phyloP scores from a whole-genome alignment of 1,284 basidiomycete genomes.

The Ceratorhiza oryzae-sativae region DNA sequence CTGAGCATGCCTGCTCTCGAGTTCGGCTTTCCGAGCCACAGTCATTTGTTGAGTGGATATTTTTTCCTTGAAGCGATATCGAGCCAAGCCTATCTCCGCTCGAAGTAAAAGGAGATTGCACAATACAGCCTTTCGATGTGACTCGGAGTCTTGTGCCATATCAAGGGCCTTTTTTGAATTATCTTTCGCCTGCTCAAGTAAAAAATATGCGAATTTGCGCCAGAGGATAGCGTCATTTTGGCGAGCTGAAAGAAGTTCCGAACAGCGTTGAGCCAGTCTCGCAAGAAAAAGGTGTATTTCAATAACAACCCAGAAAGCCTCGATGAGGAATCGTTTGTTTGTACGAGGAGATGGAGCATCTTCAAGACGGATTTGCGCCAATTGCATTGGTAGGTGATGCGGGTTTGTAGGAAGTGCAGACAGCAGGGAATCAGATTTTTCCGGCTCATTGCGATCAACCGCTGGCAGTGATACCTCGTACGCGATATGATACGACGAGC shows the following conservation, averaged over 20 bases:
- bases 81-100: constrained; percentile 51
- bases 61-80: constrained; percentile 50
- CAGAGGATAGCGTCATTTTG: constrained; percentile 48
- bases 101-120: constrained; percentile 53
- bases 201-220: constrained; percentile 54
- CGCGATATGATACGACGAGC: constrained; percentile 59
- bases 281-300: constrained; percentile 56
- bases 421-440: constrained; percentile 42
- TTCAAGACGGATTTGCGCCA: constrained; percentile 59
- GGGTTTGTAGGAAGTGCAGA: constrained; percentile 52
- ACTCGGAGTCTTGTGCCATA: constrained; percentile 51
- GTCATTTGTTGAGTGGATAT: neutral
- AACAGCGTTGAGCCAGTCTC: constrained; percentile 51
- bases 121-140: constrained; percentile 53
- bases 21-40: neutral
- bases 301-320: constrained; percentile 60
- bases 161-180: constrained; percentile 56
- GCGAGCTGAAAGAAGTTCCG: constrained; percentile 42
- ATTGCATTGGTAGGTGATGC: constrained; percentile 56
- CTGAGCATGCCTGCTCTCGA: neutral
- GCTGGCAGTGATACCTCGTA: constrained; percentile 62
- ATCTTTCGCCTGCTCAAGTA: constrained; percentile 54
- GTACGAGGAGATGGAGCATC: constrained; percentile 63
- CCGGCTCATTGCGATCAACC: constrained; percentile 57
- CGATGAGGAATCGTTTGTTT: constrained; percentile 61